Evolutionary conservation across 2,329 filamentous ascomycete species (phyloP), one percentile per base, ranked within the genome.

Genomic region (Magnaporthiopsis rhizophila): DNA sequence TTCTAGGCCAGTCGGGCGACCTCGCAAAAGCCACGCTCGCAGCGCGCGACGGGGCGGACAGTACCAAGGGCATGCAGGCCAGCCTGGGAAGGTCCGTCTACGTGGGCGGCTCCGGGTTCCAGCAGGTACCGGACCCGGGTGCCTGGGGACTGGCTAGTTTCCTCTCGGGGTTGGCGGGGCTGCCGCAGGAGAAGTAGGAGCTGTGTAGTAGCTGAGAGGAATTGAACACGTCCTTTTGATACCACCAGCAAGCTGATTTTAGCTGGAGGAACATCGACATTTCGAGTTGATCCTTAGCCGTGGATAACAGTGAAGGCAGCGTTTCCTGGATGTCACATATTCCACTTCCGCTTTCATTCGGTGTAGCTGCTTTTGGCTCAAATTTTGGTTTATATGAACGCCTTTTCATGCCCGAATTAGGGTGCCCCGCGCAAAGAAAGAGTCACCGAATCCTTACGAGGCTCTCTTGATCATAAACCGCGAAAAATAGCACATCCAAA

Each of bases 11-110:
- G 71, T 87, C 86, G 0, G 85, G 85, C 18, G 85, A 90, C 72
- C 74, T 95, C 26, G 83, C 85, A 68, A 81, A 86, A 72, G 93
- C 95, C 9, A 92, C 91, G 0, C 80, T 86, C 70, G 92, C 91
- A 2, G 89, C 92, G 0, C 84, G 85, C 67, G 81, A 86, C 60
- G 95, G 89, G 0, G 89, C 93, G 4, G 89, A 94, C 68, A 85
- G 85, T 36, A 98, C 95, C 26, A 96, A 93, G 79, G 90, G 89
- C 30, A 97, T 99, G 93, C 86, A 89, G 74, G 91, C 95, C 58
- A 95, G 89, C 70, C 79, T 99, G 57, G 95, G 95, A 9, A 80
- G 92, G 65, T 86, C 89, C 2, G 91, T 95, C 13, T 96, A 96
- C 74, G 86, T 96, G 62, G 91, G 90, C 67, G 89, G 89, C 67